Conservation (phyloP, 306 rosid species). For the Fagus crenata region DNA sequence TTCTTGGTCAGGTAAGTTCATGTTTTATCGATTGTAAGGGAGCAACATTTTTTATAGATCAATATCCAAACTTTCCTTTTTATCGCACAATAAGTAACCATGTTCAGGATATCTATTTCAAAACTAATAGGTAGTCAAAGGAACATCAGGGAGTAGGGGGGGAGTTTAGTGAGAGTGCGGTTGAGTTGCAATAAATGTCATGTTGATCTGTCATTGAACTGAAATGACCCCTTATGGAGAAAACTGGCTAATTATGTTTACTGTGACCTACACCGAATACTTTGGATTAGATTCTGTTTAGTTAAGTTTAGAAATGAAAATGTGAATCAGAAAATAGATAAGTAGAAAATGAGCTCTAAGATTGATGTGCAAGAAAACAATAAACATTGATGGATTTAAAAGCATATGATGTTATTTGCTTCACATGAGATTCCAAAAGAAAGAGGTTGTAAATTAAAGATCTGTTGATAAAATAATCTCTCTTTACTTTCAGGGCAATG, state of each 20-base stretch:
- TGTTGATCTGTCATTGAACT: background rate
- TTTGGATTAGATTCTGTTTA: background rate
- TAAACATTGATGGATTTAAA: background rate
- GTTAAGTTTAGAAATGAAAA: background rate
- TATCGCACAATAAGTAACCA: background rate
- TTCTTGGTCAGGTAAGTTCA: conserved; percentile 84
- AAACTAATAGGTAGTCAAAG: background rate
- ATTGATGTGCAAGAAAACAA: background rate
- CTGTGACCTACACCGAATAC: background rate
- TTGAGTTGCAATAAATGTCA: background rate
- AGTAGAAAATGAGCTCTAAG: background rate
- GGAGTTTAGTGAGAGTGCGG: background rate
- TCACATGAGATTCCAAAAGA: conserved; percentile 1
- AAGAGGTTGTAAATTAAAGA: conserved; percentile 3
- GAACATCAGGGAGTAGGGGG: background rate
- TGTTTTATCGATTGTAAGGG: conserved; percentile 2
- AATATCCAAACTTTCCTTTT: background rate
- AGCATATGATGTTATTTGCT: background rate
- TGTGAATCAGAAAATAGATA: background rate
- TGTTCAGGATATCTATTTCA: background rate
- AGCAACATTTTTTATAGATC: conserved; percentile 1
- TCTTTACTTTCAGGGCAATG: conserved; percentile 77
- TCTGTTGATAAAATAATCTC: conserved; percentile 16
- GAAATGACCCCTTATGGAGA: background rate
- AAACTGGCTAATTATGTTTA: background rate